Evolutionary conservation across 1,139 yeast species (phyloP).

Genomic region (Saccharomyces hybrid): DNA sequence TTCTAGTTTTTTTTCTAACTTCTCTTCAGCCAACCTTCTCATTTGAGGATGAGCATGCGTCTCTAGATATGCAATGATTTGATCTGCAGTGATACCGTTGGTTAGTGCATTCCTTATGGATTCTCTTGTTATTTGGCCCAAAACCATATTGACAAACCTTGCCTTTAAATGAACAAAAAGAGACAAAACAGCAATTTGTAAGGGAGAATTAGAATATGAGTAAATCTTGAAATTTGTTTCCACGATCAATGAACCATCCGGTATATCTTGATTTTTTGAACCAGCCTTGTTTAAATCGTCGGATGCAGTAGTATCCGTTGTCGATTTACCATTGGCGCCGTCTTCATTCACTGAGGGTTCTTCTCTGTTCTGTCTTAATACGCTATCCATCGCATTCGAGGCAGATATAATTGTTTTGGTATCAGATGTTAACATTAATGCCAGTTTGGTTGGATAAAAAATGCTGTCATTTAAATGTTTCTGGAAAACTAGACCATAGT

Average conservation of each 20-base stretch:
- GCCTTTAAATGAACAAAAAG: slow-evolving; percentile 78
- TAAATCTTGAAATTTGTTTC: slow-evolving; percentile 92
- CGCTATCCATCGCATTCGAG: slow-evolving; percentile 60
- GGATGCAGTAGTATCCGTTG: slow-evolving; percentile 18
- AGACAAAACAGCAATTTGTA: slow-evolving; percentile 88
- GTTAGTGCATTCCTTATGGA: slow-evolving; percentile 75
- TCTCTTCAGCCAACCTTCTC: slow-evolving; percentile 64
- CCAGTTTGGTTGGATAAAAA: slow-evolving; percentile 86
- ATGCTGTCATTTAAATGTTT: slow-evolving; percentile 51
- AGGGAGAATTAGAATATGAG: slow-evolving; percentile 91
- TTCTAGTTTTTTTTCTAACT: slow-evolving; percentile 56
- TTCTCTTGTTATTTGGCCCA: slow-evolving; percentile 90
- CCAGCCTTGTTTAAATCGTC: slow-evolving; percentile 29
- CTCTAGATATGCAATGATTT: slow-evolving; percentile 79
- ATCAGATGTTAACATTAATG: slow-evolving; percentile 87
- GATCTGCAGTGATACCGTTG: slow-evolving; percentile 93
- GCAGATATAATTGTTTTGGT: slow-evolving; percentile 62
- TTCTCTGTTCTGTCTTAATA: slow-evolving; percentile 37
- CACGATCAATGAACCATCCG: slow-evolving; percentile 65
- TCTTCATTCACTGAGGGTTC: slow-evolving; percentile 16
- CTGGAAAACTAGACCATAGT: slow-evolving; percentile 87
- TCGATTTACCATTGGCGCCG: slow-evolving; percentile 8
- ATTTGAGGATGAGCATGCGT: slow-evolving; percentile 94
- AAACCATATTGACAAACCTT: slow-evolving; percentile 84
- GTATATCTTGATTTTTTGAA: slow-evolving; percentile 14